phyloP scores from a whole-genome alignment of 306 rosid species.

The Citrullus mucosospermus region DNA sequence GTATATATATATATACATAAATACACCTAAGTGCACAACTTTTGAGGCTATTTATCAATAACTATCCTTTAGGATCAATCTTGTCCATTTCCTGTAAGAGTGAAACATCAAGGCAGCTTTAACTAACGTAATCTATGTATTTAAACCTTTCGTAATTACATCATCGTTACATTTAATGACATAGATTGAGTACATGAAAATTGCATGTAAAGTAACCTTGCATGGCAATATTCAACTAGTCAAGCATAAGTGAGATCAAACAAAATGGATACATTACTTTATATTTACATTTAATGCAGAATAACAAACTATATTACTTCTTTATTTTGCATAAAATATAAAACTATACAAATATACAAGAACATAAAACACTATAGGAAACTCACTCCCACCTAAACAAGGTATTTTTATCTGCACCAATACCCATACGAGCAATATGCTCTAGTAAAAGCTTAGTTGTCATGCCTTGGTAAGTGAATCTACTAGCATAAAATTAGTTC shows the following conservation, averaged over 20 bases:
- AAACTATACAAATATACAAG: no score
- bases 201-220: neutral
- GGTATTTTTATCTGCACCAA: neutral
- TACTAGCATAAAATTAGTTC: neutral
- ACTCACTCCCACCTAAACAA: neutral
- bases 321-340: neutral
- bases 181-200: neutral
- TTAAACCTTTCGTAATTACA: neutral
- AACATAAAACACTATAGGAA: neutral
- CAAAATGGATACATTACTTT: neutral
- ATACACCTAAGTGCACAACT: no score
- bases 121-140: neutral
- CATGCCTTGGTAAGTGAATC: neutral
- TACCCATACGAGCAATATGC: neutral
- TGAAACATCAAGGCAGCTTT: neutral
- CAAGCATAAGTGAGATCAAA: neutral
- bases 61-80: neutral
- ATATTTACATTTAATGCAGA: neutral
- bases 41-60: neutral
- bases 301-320: neutral
- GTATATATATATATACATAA: no score
- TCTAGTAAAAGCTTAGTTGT: neutral
- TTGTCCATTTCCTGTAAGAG: neutral
- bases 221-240: neutral
- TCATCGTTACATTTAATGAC: neutral